These are phyloP conservation scores for Pichia occidentalis DNA, from an alignment of 805 yeast species.

Conservation along the genomic window DNA sequence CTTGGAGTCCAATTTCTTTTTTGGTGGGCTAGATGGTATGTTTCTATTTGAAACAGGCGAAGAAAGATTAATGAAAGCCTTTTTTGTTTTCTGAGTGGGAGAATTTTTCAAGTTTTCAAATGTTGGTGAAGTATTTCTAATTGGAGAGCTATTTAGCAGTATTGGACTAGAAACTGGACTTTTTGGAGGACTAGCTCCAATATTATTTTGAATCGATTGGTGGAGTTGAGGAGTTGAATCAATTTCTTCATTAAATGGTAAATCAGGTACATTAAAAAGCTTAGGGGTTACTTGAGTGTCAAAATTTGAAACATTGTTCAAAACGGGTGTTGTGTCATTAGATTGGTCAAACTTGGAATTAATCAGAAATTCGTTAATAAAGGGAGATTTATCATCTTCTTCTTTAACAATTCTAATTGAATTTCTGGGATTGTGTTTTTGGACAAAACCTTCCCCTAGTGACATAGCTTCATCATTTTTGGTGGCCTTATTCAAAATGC, in stretches of 20 bases:
- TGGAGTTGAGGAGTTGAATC: neutral
- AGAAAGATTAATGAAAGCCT: constrained; percentile 7
- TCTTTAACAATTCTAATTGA: constrained; percentile 23
- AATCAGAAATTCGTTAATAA: constrained; percentile 3
- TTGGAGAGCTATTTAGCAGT: constrained; percentile 10
- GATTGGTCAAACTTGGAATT: constrained; percentile 1
- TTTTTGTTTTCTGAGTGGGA: constrained; percentile 4
- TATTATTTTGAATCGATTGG: neutral
- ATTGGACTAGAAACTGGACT: constrained; percentile 6
- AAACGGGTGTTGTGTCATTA: constrained; percentile 9
- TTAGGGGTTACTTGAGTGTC: no score
- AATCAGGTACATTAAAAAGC: neutral
- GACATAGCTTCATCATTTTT: neutral
- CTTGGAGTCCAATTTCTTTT: no score
- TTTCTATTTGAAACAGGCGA: constrained; percentile 1
- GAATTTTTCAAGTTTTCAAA: constrained; percentile 11
- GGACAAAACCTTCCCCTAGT: constrained; percentile 6
- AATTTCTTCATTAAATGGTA: neutral
- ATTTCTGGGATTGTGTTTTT: constrained; percentile 14
- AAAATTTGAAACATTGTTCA: constrained; percentile 2
- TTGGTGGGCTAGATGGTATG: constrained; percentile 1
- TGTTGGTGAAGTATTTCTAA: constrained; percentile 13
- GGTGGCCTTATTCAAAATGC: neutral
- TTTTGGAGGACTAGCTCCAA: constrained; percentile 1
- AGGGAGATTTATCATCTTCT: constrained; percentile 7